Conservation (phyloP, 1,284 basidiomycete species). For the Stereum hirsutum region DNA sequence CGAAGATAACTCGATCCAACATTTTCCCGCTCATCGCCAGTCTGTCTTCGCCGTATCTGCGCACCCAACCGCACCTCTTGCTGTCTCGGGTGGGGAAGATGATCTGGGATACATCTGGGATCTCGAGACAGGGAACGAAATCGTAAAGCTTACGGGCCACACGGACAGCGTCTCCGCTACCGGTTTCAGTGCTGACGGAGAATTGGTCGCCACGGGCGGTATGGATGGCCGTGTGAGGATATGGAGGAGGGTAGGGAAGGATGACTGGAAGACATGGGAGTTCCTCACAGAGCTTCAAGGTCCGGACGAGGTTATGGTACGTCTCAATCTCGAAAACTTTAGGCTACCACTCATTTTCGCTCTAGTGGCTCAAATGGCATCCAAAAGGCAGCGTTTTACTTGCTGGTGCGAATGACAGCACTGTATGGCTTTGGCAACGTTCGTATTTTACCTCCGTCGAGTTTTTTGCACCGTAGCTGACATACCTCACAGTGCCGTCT, state of each 20-base stretch:
- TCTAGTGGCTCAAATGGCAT: slow-evolving; percentile 92
- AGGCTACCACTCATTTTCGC: slow-evolving; percentile 3
- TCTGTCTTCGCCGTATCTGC: slow-evolving; percentile 84
- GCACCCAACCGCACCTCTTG: slow-evolving; percentile 83
- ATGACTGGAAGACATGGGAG: slow-evolving; percentile 78
- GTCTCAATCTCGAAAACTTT: slow-evolving; percentile 18
- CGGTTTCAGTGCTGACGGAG: slow-evolving; percentile 82
- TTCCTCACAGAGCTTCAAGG: slow-evolving; percentile 90
- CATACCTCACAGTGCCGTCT: slow-evolving; percentile 63
- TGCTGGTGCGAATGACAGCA: slow-evolving; percentile 89
- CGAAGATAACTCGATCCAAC: slow-evolving; percentile 59
- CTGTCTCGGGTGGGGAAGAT: slow-evolving; percentile 91
- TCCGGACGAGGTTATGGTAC: slow-evolving; percentile 89
- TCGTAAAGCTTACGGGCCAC: slow-evolving; percentile 86
- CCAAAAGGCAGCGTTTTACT: slow-evolving; percentile 86
- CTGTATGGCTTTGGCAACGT: slow-evolving; percentile 99
- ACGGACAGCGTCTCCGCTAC: slow-evolving; percentile 82
- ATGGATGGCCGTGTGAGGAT: slow-evolving; percentile 95
- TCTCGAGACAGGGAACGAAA: slow-evolving; percentile 70
- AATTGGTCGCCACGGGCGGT: slow-evolving; percentile 90
- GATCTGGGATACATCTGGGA: slow-evolving; percentile 95
- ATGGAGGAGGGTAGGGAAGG: slow-evolving; percentile 77
- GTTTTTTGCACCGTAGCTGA: not conserved
- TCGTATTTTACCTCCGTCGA: not conserved
- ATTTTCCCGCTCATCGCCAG: slow-evolving; percentile 50